Base-by-base conservation (phyloP, 352 stramenopile genomes). In the Globisporangium acanthophoron region DNA sequence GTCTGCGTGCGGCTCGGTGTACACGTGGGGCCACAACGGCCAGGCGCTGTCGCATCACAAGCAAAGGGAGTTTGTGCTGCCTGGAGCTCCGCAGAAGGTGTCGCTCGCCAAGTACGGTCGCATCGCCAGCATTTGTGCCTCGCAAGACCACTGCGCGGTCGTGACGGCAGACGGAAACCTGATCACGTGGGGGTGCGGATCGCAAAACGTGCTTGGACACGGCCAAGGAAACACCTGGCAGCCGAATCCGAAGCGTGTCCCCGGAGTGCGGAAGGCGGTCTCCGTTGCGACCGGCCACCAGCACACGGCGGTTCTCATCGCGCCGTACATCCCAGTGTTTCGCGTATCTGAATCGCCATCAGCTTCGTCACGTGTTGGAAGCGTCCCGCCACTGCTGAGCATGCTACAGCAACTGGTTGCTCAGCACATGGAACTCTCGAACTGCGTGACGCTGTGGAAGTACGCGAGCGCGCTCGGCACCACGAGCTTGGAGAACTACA, bases 71-170 rank as follows among this genome's bases (percentile, higher is more conserved):
- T 64, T 50, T 60, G 63, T 59, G 27, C 44, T 68, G 6, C 71
- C 71, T 12, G 77, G 69, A 16, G 72, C 76, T 8, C 78, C 78
- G 5, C 77, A 80, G 18, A 69, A 67, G 6, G 81, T 89, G 7
- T 51, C 55, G 13, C 62, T 89, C 31, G 49, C 59, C 29, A 70
- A 58, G 21, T 87, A 78, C 62, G 78, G 75, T 0, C 65, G 69
- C 20, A 61, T 85, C 11, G 52, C 72, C 2, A 83, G 67, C 33
- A 80, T 94, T 12, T 88, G 76, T 56, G 84, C 84, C 18, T 89
- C 80, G 0, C 77, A 92, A 21, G 72, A 92, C 51, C 78, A 91
- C 58, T 94, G 84, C 54, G 84, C 81, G 21, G 80, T 94, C 4
- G 80, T 91, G 21, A 82, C 81, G 0, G 52, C 69, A 20, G 55